Base-by-base conservation (phyloP, 305 asterid genomes). In the Fraxinus dipetala region DNA sequence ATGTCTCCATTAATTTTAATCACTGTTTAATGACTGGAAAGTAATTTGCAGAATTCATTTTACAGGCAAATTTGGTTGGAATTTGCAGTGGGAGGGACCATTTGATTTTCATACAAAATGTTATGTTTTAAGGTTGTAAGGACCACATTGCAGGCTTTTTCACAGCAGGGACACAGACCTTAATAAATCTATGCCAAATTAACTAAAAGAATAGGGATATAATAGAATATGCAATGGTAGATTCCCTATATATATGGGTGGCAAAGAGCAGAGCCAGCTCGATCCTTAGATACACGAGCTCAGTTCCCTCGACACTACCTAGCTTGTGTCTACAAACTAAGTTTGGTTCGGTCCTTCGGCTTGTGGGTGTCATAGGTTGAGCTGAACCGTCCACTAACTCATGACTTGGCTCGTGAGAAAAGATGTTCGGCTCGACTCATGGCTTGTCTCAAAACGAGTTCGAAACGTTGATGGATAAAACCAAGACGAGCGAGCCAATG, bases 141-240 rank as follows among this genome's bases (percentile, higher is more conserved):
- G 88, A 84, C 91, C 91, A 85, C 89, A 77, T 86, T 86, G 84
- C 51, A 75, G 84, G 80, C 81, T 76, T 78, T 84, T 76, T 45
- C 7, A 14, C 34, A 54, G 5, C 10, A 48, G 20, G 61, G 61
- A 4, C 61, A 48, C 61, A 14, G 18, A 48, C 61, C 61, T 48
- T 14, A 48, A 48, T 16, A 48, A 4, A 48, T 48, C 0, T 48
- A 14, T 14, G 7, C 20, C 61, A 0, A 48, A 48, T 3, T 48
- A 48, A 48, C 20, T 48, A 3, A 48, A 48, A 48, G 59, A 48
- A 48, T 4, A 48, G 20, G 20, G 59, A 14, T 48, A 48, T 48
- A 48, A 48, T 48, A 3, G 59, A 6, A 48, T 14, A 48, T 48
- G 59, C 59, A 48, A 14, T 48, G 59, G 13, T 13, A 45, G n/a